Evolutionary conservation across 116 monocot species (phyloP).

Genomic region (Dioscorea cayenensis): DNA sequence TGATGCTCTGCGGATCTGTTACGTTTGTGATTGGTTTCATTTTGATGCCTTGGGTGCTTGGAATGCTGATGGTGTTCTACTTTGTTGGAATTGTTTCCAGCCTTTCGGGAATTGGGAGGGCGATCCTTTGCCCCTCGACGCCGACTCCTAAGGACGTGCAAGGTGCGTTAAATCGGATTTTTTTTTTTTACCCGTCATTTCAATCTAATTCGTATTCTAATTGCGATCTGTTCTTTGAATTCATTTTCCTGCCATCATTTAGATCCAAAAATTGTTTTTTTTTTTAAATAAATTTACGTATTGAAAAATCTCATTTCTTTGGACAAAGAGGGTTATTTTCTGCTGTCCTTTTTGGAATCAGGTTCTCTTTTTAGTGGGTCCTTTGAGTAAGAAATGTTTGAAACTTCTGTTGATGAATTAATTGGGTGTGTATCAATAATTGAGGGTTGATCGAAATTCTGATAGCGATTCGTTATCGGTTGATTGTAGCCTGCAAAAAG

Average conservation of each 20-base stretch:
- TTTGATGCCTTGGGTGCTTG: conserved; percentile 75
- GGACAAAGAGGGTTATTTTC: neutral
- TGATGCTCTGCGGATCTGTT: conserved; percentile 78
- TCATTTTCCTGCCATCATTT: neutral
- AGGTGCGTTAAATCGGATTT: neutral
- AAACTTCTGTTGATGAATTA: neutral
- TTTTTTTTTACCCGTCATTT: neutral
- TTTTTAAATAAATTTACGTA: neutral
- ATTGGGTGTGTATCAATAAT: neutral
- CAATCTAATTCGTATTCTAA: neutral
- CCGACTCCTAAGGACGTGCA: conserved; percentile 6
- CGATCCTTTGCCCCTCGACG: conserved; percentile 17
- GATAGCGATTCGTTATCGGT: neutral
- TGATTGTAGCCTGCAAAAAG: neutral
- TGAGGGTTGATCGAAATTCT: neutral
- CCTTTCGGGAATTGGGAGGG: conserved; percentile 31
- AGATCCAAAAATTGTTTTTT: neutral
- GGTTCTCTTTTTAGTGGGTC: neutral
- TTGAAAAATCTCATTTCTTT: neutral
- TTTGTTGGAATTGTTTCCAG: conserved; percentile 44
- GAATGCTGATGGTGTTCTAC: conserved; percentile 44
- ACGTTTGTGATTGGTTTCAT: conserved; percentile 76
- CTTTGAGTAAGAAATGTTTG: neutral
- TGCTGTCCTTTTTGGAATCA: neutral
- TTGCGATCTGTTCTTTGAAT: neutral